Evolutionary conservation across 2,329 filamentous ascomycete genomes (phyloP).

Genomic region (Trichoderma simmonsii): DNA sequence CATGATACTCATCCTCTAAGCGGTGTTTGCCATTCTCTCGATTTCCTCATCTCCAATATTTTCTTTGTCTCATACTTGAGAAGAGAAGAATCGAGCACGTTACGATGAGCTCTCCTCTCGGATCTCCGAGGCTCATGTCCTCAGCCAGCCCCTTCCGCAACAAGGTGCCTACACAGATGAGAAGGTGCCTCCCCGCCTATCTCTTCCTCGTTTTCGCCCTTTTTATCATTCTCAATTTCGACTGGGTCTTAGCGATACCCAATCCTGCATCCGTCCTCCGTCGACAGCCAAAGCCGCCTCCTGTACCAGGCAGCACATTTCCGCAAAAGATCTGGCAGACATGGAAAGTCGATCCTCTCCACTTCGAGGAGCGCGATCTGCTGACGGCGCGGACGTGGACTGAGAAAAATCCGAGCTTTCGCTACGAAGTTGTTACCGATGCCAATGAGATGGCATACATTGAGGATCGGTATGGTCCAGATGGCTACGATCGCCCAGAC

Average conservation of each 20-base stretch:
- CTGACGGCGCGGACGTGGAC: conserved; percentile 62
- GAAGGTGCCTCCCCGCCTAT: conserved; percentile 46
- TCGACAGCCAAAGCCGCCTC: conserved; percentile 20
- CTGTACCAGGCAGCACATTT: conserved; percentile 38
- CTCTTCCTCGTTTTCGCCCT: conserved; percentile 42
- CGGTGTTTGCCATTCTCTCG: background rate
- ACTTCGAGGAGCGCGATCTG: conserved; percentile 63
- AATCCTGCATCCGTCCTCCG: conserved; percentile 24
- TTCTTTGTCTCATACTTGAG: background rate
- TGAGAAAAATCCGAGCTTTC: conserved; percentile 60
- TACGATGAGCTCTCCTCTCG: conserved; percentile 34
- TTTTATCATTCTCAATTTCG: conserved; percentile 46
- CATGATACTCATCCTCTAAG: background rate
- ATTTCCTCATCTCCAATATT: background rate
- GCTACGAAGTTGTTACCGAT: conserved; percentile 69
- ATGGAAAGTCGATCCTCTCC: conserved; percentile 67
- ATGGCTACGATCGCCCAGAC: conserved; percentile 63
- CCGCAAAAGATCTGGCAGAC: conserved; percentile 74
- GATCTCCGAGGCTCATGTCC: conserved; percentile 37
- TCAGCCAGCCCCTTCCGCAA: conserved; percentile 28
- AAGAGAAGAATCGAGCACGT: background rate
- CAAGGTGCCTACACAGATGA: conserved; percentile 23
- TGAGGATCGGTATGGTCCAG: conserved; percentile 62
- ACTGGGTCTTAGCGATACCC: conserved; percentile 35
- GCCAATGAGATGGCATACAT: conserved; percentile 65